Evolutionary conservation across 306 rosid species (phyloP), one percentile per base, ranked within the genome.

Genomic region (Trifolium pratense): DNA sequence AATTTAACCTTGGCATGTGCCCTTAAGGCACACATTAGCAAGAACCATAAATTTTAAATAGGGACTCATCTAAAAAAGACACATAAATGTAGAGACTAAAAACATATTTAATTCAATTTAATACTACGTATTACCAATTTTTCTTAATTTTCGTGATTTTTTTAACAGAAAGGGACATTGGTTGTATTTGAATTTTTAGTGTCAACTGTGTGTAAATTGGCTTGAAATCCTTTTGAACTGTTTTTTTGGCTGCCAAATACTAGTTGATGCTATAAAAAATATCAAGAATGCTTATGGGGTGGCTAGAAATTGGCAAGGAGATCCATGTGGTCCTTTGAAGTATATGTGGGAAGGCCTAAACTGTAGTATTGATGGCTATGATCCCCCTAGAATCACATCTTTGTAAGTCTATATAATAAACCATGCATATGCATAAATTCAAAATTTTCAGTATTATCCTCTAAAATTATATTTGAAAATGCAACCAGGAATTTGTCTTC

Each of bases 291-390:
- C 74, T 7, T 90, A 88, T 58, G 66, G 46, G 37, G 59, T 87
- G 75, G 39, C 21, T 12, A 87, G 61, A 71, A 76, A 82, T 71
- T 90, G 92, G 96, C 78, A 82, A 70, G 92, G 88, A 78, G 88
- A 90, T 76, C 92, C 92, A 43, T 85, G 92, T 46, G 75, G 43
- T 17, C 96, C 92, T 0, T 23, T 45, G 40, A 16, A 2, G 9
- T 84, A 84, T 65, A 37, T 45, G 68, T 89, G 92, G 96, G 70
- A 83, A 37, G 89, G 96, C n/a, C 66, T 89, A 46, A 81, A 70
- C 43, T 89, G 92, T 66, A 80, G 71, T 51, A 13, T 13, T 49
- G 59, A 63, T 39, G 45, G 9, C 0, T 9, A 63, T 68, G 46
- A 16, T 7, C 0, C 75, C 9, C 80, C 89, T 43, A 71, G 91